Evolutionary conservation across 2,329 filamentous ascomycete genomes (phyloP).

Genomic region (Sporothrix luriei): DNA sequence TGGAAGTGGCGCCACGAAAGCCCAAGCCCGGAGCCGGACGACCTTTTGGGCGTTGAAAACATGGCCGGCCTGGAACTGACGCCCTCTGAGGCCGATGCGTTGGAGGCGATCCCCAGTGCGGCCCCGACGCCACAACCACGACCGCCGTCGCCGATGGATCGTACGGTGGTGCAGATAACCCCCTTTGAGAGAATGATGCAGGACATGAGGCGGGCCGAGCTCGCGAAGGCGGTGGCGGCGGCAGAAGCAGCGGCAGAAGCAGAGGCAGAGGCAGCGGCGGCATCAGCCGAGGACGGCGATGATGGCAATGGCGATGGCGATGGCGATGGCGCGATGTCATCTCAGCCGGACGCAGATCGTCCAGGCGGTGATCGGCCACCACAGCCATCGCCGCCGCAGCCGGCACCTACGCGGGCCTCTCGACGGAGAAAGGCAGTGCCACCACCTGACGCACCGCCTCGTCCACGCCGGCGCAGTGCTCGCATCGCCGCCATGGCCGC

Average conservation of each 20-base stretch:
- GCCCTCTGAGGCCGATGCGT: conserved; percentile 3
- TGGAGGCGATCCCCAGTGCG: not conserved
- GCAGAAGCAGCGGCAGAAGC: not conserved
- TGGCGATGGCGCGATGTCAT: not conserved
- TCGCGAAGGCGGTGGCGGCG: not conserved
- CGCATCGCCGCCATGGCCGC: conserved; percentile 3
- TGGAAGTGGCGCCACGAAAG: conserved; percentile 20
- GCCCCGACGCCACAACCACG: not conserved
- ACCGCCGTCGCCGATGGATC: not conserved
- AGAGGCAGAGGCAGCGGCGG: not conserved
- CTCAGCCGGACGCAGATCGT: not conserved
- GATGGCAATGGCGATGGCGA: too few species aligned
- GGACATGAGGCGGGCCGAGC: not conserved
- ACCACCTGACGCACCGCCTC: not conserved
- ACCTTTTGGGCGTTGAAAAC: not conserved
- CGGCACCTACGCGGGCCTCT: not conserved
- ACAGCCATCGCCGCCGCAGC: not conserved
- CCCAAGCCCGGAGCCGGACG: conserved; percentile 11
- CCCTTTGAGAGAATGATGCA: not conserved
- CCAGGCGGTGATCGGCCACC: not conserved
- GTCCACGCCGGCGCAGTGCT: not conserved
- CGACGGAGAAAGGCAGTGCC: not conserved
- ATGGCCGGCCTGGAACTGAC: conserved; percentile 13
- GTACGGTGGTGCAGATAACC: too few species aligned
- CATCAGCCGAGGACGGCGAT: not conserved